A percentile compares a stretch with the other conserved stretches of the same genome.
Conservation (phyloP, 2,329 filamentous ascomycete species). For the Penicillium brevicompactum region DNA sequence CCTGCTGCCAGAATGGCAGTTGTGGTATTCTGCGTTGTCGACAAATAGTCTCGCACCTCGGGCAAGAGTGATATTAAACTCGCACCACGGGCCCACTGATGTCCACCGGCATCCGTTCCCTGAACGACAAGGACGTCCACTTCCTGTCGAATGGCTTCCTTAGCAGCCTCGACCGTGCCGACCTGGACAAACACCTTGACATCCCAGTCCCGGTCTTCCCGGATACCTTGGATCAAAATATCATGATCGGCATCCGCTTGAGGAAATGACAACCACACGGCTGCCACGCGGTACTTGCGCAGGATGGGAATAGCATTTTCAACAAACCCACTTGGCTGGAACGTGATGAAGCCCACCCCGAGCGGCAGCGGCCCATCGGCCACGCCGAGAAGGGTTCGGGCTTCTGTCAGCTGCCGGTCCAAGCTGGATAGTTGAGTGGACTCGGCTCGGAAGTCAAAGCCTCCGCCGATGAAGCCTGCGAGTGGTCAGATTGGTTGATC, state of each 20-base stretch:
- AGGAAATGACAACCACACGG: conserved; percentile 70
- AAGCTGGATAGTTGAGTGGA: conserved; percentile 18
- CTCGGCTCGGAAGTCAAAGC: conserved; percentile 18
- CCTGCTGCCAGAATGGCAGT: conserved; percentile 59
- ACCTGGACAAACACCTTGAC: conserved; percentile 63
- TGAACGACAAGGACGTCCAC: conserved; percentile 64
- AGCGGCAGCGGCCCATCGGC: conserved; percentile 47
- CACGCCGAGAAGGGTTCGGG: conserved; percentile 7
- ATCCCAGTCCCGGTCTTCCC: conserved; percentile 27
- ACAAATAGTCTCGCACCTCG: conserved; percentile 56
- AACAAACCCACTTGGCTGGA: conserved; percentile 35
- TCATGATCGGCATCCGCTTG: conserved; percentile 40
- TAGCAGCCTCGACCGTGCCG: conserved; percentile 60
- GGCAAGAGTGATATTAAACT: conserved; percentile 61
- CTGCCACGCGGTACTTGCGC: conserved; percentile 56
- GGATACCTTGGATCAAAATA: conserved; percentile 30
- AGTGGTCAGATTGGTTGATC: not conserved
- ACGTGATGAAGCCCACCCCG: conserved; percentile 65
- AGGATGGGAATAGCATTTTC: conserved; percentile 53
- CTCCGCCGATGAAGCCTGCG: conserved; percentile 24
- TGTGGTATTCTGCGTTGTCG: conserved; percentile 21
- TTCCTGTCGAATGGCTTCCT: conserved; percentile 51
- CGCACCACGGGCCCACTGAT: conserved; percentile 59
- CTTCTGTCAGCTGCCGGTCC: conserved; percentile 13
- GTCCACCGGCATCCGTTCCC: conserved; percentile 66